phyloP scores from a whole-genome alignment of 805 yeast species.

The Sungouiozyma ichnusensis region DNA sequence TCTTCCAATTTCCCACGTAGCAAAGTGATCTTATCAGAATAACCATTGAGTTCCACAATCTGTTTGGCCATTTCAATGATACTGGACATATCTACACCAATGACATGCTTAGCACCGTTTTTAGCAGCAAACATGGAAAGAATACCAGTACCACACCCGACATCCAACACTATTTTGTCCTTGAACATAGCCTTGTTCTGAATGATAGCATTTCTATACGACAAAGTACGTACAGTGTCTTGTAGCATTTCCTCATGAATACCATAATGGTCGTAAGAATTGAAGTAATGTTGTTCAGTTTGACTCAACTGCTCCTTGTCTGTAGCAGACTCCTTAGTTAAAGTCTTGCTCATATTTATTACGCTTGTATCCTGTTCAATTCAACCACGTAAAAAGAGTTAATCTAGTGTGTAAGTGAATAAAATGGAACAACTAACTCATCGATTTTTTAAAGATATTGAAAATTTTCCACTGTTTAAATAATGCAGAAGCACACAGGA shows the following conservation, averaged over 20 bases:
- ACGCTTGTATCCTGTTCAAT: not conserved
- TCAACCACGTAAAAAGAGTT: too few relatives aligned
- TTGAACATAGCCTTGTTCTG: constrained; percentile 83
- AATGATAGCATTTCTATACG: constrained; percentile 85
- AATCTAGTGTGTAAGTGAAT: too few relatives aligned
- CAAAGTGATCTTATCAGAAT: constrained; percentile 74
- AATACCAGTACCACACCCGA: constrained; percentile 98
- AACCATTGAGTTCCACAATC: constrained; percentile 75
- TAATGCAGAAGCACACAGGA: too few relatives aligned
- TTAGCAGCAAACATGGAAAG: constrained; percentile 95
- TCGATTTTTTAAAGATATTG: not conserved
- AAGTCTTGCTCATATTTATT: constrained; percentile 17
- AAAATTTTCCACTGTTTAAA: not conserved
- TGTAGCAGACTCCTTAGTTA: constrained; percentile 44
- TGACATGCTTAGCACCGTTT: constrained; percentile 98
- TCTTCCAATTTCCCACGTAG: constrained; percentile 93
- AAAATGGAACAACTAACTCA: not conserved
- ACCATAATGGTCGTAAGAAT: constrained; percentile 92
- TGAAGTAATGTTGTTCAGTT: constrained; percentile 86
- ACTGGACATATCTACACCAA: constrained; percentile 94
- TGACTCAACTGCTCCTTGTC: constrained; percentile 53
- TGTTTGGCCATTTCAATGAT: constrained; percentile 94
- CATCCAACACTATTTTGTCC: constrained; percentile 90
- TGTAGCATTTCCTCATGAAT: constrained; percentile 99
- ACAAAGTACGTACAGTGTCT: constrained; percentile 83